Evolutionary conservation across 2,329 filamentous ascomycete species (phyloP).

Genomic region (Dactylellina cionopaga): DNA sequence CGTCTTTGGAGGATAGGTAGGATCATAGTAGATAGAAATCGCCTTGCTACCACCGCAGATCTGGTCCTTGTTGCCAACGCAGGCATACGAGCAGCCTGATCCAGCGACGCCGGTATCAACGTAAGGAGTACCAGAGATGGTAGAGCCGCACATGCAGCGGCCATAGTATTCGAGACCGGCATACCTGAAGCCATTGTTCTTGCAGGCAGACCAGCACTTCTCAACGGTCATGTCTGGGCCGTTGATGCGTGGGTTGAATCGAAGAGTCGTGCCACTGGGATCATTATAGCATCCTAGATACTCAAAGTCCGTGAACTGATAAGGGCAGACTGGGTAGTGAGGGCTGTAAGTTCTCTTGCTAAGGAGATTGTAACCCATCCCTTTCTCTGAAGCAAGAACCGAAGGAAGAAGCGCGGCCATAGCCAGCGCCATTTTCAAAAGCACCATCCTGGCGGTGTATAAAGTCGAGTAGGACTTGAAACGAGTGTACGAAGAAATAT

Average conservation of each 20-base stretch:
- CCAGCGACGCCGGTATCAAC: conserved; percentile 19
- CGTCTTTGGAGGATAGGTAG: conserved; percentile 30
- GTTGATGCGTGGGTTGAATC: conserved; percentile 43
- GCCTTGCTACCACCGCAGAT: conserved; percentile 41
- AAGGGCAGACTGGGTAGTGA: conserved; percentile 45
- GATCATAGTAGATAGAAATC: conserved; percentile 32
- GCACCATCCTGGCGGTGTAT: conserved; percentile 27
- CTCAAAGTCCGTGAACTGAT: conserved; percentile 11
- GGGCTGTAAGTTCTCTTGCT: conserved; percentile 42
- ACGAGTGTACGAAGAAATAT: conserved; percentile 27
- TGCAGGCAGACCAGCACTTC: conserved; percentile 48
- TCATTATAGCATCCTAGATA: conserved; percentile 36
- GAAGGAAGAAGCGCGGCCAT: conserved; percentile 32
- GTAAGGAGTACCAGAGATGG: conserved; percentile 3
- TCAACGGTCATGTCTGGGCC: conserved; percentile 39
- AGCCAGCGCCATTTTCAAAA: conserved; percentile 23
- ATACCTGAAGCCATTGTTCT: conserved; percentile 42
- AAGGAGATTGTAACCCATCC: neutral
- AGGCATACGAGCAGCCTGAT: conserved; percentile 25
- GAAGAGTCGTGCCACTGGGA: conserved; percentile 28
- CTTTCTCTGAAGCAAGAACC: conserved; percentile 23
- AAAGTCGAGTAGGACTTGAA: neutral
- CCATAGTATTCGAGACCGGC: conserved; percentile 47
- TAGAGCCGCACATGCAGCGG: conserved; percentile 34
- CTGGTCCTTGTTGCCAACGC: conserved; percentile 32